Conservation (phyloP, 176 grass and related monocot genomes). For the Oryza nivara region DNA sequence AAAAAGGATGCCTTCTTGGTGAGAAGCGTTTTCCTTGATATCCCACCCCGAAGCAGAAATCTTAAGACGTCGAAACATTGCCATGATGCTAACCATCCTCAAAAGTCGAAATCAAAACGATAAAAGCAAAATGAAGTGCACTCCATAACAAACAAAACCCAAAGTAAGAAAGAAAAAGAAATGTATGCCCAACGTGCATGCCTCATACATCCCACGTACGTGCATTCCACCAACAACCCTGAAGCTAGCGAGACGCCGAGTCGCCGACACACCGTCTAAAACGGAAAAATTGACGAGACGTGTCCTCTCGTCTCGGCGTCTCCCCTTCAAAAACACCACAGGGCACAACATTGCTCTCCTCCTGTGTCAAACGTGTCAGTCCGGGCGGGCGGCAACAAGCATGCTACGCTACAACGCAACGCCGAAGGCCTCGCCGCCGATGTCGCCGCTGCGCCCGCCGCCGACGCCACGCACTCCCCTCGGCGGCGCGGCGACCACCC, state of each 20-base stretch:
- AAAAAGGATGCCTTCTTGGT: too few relatives aligned
- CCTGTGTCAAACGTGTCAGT: conserved; percentile 15
- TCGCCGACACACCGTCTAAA: conserved; percentile 23
- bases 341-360: neutral
- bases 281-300: neutral
- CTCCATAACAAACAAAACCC: conserved; percentile 8
- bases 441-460: conserved; percentile 48
- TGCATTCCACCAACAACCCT: conserved; percentile 43
- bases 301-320: neutral
- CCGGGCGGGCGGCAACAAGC: neutral
- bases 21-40: neutral
- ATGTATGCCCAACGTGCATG: conserved; percentile 45
- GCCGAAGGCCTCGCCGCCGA: conserved; percentile 60
- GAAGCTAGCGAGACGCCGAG: conserved; percentile 13
- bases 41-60: neutral
- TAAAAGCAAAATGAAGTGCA: neutral
- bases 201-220: conserved; percentile 33
- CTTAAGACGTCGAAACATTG: neutral
- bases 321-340: conserved; percentile 10
- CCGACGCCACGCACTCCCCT: conserved; percentile 59
- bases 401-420: conserved; percentile 47
- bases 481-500: neutral
- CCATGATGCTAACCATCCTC: neutral
- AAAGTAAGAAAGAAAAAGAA: neutral
- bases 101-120: neutral